Evolutionary conservation across 176 grass and related monocot species (phyloP), one percentile per base, ranked within the genome.

Genomic region (Secale cereale): DNA sequence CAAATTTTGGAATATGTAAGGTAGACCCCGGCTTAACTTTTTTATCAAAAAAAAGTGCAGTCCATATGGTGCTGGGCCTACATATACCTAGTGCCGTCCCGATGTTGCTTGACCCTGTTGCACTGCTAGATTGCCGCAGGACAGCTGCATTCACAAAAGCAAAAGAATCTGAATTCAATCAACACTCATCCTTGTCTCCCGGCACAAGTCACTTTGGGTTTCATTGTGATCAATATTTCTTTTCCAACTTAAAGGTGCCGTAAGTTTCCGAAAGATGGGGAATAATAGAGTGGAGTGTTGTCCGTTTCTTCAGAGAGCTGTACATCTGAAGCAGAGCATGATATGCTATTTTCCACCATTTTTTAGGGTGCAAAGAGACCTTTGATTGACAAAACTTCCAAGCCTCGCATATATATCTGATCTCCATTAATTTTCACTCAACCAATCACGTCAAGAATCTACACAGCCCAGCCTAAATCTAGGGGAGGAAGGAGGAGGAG

Each of bases 381-480:
- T 74, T 82, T 57, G 8, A 43, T 59, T 48, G 76, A 35, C 75
- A 87, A 61, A 86, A 62, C 17, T 75, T 36, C 11, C 3, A 76
- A 61, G 23, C 54, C 72, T 68, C 16, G 17, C 72, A 19, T 19
- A 56, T 0, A 70, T 50, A 41, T n/a, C n/a, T n/a, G n/a, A 45
- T 74, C 71, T 74, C 71, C 60, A 80, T 80, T 79, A 3, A 16
- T 19, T 69, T 80, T 40, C 23, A 67, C 68, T 70, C 70, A 87
- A 87, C 39, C 46, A 87, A 91, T 81, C 85, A 87, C 76, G 50
- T 26, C 85, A 84, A 87, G 81, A 87, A 85, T 87, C 15, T 84
- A 91, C 81, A 80, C 71, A 27, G 14, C 56, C 41, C 3, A 83
- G 23, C 81, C 77, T 81, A 91, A 90, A 91, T 88, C 89, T 85